phyloP scores from a whole-genome alignment of 2,329 filamentous ascomycete genomes.

The Trichoderma semiorbis region DNA sequence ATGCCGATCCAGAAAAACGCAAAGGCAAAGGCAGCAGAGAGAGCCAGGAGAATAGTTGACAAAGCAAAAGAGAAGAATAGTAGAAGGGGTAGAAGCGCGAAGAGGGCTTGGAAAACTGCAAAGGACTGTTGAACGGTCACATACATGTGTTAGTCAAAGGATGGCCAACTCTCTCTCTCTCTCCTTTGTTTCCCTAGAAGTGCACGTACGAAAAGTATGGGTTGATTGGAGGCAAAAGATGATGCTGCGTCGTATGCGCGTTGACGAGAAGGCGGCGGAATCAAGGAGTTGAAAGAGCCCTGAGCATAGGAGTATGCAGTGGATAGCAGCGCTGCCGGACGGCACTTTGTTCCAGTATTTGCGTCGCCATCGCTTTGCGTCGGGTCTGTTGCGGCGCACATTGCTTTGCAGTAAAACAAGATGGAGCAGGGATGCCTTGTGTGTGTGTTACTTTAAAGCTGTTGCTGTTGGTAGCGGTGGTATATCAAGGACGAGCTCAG shows the following conservation, averaged over 20 bases:
- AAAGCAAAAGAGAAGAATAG: slow-evolving; percentile 66
- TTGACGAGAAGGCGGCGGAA: slow-evolving; percentile 60
- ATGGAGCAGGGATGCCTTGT: neutral
- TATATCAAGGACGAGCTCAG: neutral
- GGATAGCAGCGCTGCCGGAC: neutral
- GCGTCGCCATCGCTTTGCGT: neutral
- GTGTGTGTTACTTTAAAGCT: neutral
- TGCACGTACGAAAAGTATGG: slow-evolving; percentile 63
- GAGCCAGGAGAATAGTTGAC: slow-evolving; percentile 59
- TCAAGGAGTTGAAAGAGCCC: slow-evolving; percentile 46
- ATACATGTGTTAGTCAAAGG: neutral
- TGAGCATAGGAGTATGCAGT: slow-evolving; percentile 39
- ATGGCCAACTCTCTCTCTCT: neutral
- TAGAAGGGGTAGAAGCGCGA: slow-evolving; percentile 64
- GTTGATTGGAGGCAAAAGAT: slow-evolving; percentile 59
- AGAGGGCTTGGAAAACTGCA: slow-evolving; percentile 58
- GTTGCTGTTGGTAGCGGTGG: neutral
- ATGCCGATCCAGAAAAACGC: slow-evolving; percentile 65
- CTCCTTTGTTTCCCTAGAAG: neutral
- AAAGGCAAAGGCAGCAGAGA: slow-evolving; percentile 61
- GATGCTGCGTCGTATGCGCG: slow-evolving; percentile 51
- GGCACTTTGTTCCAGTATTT: neutral
- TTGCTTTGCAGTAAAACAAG: neutral
- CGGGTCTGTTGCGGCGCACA: neutral
- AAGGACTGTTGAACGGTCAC: slow-evolving; percentile 49